phyloP scores from a whole-genome alignment of 345 rosid genomes.

The Dovyalis caffra region DNA sequence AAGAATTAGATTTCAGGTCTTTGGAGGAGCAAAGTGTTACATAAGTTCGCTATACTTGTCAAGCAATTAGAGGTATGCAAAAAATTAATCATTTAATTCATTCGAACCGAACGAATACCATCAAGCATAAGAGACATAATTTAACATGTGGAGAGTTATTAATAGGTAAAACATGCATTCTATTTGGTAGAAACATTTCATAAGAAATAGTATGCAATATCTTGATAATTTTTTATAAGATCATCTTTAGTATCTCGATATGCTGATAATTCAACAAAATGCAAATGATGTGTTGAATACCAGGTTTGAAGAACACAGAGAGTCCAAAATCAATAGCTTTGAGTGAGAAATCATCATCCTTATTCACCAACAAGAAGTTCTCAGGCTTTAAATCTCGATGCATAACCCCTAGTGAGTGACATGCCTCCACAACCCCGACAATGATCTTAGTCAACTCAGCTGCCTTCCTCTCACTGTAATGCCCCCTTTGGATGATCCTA shows the following conservation, averaged over 20 bases:
- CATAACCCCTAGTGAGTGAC: slow-evolving; percentile 98
- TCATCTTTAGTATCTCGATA: neutral
- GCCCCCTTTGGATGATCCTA: slow-evolving; percentile 95
- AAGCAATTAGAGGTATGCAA: neutral
- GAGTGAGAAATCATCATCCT: slow-evolving; percentile 95
- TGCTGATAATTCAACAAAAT: neutral
- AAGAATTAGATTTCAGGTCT: neutral
- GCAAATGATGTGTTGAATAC: slow-evolving; percentile 25
- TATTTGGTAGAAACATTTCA: neutral
- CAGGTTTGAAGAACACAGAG: slow-evolving; percentile 96
- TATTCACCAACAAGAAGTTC: slow-evolving; percentile 93
- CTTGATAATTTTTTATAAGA: neutral
- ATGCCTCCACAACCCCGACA: slow-evolving; percentile 94
- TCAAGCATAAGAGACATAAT: neutral
- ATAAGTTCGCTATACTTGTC: neutral
- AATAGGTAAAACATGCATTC: neutral
- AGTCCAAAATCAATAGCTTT: slow-evolving; percentile 99
- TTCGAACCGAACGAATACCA: neutral
- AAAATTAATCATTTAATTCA: neutral
- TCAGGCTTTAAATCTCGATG: slow-evolving; percentile 98
- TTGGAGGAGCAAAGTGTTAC: neutral
- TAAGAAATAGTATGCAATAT: neutral
- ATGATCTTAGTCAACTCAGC: slow-evolving; percentile 92
- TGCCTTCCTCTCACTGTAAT: slow-evolving; percentile 92
- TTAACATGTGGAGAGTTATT: neutral